These are phyloP conservation scores for Tanacetum coccineum DNA, from an alignment of 129 eudicot species.

Conservation along the genomic window DNA sequence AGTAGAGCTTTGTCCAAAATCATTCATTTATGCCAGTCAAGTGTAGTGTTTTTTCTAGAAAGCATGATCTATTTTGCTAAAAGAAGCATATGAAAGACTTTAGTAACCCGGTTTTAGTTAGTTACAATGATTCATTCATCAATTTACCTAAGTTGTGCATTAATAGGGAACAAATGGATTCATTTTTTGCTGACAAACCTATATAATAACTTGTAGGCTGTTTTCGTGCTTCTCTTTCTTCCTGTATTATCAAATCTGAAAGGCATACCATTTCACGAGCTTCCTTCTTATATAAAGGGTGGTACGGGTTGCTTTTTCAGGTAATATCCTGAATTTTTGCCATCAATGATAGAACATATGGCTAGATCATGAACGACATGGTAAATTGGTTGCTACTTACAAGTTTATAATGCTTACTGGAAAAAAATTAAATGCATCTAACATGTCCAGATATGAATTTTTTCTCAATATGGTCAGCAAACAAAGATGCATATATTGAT, in stretches of 20 bases:
- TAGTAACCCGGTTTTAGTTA: not conserved
- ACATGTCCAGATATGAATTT: no score
- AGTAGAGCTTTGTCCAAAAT: slow-evolving; percentile 4
- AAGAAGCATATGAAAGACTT: not conserved
- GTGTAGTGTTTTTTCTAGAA: not conserved
- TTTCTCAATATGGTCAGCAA: no score
- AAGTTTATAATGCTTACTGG: no score
- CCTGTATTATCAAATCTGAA: slow-evolving; percentile 74
- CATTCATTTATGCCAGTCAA: slow-evolving; percentile 5
- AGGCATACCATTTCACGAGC: slow-evolving; percentile 84
- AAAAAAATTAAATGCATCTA: no score
- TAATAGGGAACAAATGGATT: not conserved
- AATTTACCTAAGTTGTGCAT: not conserved
- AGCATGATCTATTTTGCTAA: not conserved
- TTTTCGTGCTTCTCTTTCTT: slow-evolving; percentile 85
- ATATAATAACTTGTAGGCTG: slow-evolving; percentile 52
- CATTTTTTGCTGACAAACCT: slow-evolving; percentile 9
- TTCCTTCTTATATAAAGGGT: slow-evolving; percentile 61
- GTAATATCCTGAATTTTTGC: no score
- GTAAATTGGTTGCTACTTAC: no score
- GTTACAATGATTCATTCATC: not conserved
- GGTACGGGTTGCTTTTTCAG: no score
- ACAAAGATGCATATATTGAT: no score
- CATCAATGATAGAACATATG: no score
- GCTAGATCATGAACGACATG: no score